phyloP scores from a whole-genome alignment of 257 asterid genomes.

The Schizonepeta tenuifolia region DNA sequence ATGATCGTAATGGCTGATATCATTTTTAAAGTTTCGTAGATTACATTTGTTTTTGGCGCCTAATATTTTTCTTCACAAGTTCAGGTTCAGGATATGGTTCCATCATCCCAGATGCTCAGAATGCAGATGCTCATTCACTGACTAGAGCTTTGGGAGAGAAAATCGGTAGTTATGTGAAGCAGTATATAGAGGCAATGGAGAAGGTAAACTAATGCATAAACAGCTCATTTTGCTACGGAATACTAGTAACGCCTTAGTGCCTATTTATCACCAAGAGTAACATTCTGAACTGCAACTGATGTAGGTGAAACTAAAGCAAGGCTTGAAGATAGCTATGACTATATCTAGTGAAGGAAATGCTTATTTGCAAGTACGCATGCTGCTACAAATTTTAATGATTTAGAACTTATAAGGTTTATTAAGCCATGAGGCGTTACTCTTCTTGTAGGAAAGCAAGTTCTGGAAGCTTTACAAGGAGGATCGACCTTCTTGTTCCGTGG shows the following conservation, averaged over 20 bases:
- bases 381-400: neutral
- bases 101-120: conserved; percentile 68
- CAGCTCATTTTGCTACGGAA: conserved; percentile 16
- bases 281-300: conserved; percentile 27
- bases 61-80: conserved; percentile 18
- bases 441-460: conserved; percentile 71
- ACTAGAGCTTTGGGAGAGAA: conserved; percentile 71
- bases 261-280: conserved; percentile 6
- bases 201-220: conserved; percentile 54
- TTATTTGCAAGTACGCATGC: conserved; percentile 83
- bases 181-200: conserved; percentile 87
- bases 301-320: conserved; percentile 91
- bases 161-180: conserved; percentile 63
- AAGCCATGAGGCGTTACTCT: neutral
- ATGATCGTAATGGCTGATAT: neutral
- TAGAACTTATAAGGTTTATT: neutral
- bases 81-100: conserved; percentile 88
- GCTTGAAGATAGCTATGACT: conserved; percentile 84
- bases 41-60: neutral
- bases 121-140: conserved; percentile 66
- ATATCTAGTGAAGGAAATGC: conserved; percentile 90
- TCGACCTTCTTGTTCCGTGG: conserved; percentile 58
- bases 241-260: neutral
- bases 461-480: conserved; percentile 95
- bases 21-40: neutral